phyloP scores from a whole-genome alignment of 73 alveolate species.

The Tetrahymena thermophila region DNA sequence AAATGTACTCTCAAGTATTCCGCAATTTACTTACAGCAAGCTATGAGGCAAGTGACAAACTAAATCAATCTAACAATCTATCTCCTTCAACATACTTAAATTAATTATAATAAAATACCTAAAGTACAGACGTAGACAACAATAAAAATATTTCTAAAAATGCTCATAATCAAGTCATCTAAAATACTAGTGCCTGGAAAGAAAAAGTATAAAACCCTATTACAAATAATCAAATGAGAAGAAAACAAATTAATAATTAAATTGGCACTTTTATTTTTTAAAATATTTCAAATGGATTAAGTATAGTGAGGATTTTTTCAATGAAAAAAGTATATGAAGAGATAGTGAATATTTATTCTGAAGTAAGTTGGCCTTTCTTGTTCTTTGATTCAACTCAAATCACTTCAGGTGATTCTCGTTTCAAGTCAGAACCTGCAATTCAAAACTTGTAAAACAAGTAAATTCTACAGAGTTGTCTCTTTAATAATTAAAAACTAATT shows the following conservation, averaged over 20 bases:
- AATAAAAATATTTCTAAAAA: background rate
- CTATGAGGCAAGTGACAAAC: background rate
- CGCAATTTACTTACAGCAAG: background rate
- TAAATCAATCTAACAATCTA: background rate
- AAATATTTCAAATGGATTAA: background rate
- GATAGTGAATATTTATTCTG: background rate
- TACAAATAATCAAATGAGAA: background rate
- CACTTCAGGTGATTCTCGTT: background rate
- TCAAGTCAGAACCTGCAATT: background rate
- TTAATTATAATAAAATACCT: too few species aligned
- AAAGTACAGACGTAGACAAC: background rate
- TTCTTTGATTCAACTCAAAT: background rate
- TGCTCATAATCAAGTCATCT: background rate
- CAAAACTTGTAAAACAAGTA: background rate
- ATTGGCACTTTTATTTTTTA: background rate
- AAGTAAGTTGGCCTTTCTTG: background rate
- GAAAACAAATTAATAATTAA: background rate
- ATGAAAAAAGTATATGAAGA: background rate
- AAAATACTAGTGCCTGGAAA: background rate
- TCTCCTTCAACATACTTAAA: background rate
- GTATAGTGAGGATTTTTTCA: background rate
- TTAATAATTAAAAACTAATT: background rate
- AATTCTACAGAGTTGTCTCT: background rate
- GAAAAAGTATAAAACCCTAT: background rate
- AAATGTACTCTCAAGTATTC: background rate